Conservation (phyloP, 208 protist genomes). For the Wallacemonas sp. region DNA sequence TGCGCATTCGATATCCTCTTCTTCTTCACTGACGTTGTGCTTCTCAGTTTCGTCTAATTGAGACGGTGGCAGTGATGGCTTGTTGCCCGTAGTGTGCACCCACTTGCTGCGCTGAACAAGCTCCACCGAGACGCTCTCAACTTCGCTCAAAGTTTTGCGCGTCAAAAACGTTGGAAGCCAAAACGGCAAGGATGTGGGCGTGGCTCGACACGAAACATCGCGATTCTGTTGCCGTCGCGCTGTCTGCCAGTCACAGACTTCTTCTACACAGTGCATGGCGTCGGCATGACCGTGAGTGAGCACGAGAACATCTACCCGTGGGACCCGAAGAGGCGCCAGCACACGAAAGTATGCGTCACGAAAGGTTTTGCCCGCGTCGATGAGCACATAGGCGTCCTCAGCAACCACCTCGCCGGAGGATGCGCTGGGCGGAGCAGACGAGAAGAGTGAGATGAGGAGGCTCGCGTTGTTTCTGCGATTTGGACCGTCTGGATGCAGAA, state of each 20-base stretch:
- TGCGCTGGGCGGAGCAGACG: slow-evolving; percentile 27
- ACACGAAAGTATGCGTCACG: slow-evolving; percentile 88
- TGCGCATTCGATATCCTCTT: neutral
- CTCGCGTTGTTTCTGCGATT: slow-evolving; percentile 54
- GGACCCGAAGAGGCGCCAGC: slow-evolving; percentile 54
- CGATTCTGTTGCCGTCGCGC: neutral
- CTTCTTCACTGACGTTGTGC: neutral
- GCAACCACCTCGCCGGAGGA: no score
- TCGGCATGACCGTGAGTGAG: slow-evolving; percentile 90
- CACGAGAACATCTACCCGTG: slow-evolving; percentile 70
- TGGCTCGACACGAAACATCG: neutral
- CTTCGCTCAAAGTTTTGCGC: slow-evolving; percentile 45
- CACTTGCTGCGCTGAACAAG: slow-evolving; percentile 26
- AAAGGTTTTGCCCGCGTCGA: slow-evolving; percentile 92
- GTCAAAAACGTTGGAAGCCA: slow-evolving; percentile 63
- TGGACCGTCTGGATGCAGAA: slow-evolving; percentile 17
- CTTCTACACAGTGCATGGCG: slow-evolving; percentile 81
- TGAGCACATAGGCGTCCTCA: slow-evolving; percentile 41
- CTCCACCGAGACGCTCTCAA: slow-evolving; percentile 49
- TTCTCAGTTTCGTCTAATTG: neutral
- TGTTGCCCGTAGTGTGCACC: no score
- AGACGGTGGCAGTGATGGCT: no score
- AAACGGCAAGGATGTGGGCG: slow-evolving; percentile 17
- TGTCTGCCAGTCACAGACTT: slow-evolving; percentile 25
- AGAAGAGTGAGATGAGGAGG: slow-evolving; percentile 38